Evolutionary conservation across 768 basidiomycete species (phyloP), one percentile per base, ranked within the genome.

Genomic region (Saitozyma podzolica): DNA sequence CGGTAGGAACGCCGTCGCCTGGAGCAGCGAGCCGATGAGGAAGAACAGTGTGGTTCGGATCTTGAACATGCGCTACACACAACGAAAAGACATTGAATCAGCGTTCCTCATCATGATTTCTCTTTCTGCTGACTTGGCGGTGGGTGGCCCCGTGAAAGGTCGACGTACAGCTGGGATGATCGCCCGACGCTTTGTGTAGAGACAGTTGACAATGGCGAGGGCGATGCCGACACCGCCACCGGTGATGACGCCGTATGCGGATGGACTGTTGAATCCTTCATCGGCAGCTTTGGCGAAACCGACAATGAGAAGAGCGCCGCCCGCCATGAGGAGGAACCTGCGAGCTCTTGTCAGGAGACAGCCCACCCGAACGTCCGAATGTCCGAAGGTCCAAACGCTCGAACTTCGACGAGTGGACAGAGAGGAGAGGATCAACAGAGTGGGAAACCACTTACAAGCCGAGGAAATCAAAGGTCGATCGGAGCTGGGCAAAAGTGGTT

Each of bases 401-500:
- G 29, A 29, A 5, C 29, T 2, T 29, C 29, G 29, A 29, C 29
- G 29, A 29, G 29, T 29, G 29, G 29, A 29, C n/a, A 19, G 47
- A 47, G 10, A 37, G 43, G 16, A 39, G 6, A n/a, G 17, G 8
- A 10, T 10, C 3, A 7, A 3, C 37, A 41, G 39, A 7, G 51
- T 19, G 10, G 40, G 17, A 61, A 16, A 29, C 11, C 45, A 65
- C 72, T 62, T 47, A 70, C 62, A 82, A 65, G 13, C 81, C 81
- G 47, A 80, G 51, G 60, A 80, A 81, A 63, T 82, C 81, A 55
- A 80, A 81, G 0, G 77, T 75, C n/a, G 62, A 49, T 14, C 68
- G 45, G 43, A 81, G 66, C 29, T 73, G 47, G 3, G 57, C 41
- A 17, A 72, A 50, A 8, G 70, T 67, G 17, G 45, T 40, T 2